Evolutionary conservation across 441 rosid species (phyloP), one percentile per base, ranked within the genome.

Genomic region (Pelargonium citronellum): DNA sequence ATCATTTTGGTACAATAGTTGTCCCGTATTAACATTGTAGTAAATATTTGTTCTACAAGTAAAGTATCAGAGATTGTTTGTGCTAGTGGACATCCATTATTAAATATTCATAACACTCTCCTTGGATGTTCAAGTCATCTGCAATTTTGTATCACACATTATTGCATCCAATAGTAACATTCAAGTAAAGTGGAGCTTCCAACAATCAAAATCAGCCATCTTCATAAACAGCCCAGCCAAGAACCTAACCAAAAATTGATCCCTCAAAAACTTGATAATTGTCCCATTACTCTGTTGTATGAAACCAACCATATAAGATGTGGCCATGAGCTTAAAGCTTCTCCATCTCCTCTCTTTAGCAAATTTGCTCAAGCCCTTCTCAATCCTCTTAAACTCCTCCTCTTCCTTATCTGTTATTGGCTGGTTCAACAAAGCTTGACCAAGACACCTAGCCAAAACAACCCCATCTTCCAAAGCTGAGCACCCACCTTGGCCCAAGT

Each of bases 341-440:
- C 95, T 89, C 95, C 95, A 91, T 79, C 87, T 87, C 74, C 95
- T 85, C 76, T 83, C 84, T 47, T 73, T 43, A 61, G 86, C 86
- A 27, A 80, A 87, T 13, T 74, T 87, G 8, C 78, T 74, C 80
- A 91, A 74, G 12, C 85, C 87, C 58, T 47, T 67, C 74, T 83
- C 84, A 30, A 87, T 81, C 79, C 79, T 73, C 73, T 70, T 65
- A 49, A 74, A 60, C 57, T 77, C 83, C 51, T 73, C 81, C 24
- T 47, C 73, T n/a, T 27, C 12, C 30, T 22, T 67, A 76, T 39
- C 73, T 53, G n/a, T 17, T 5, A 7, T 13, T 53, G 65, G 19
- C 24, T 63, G 53, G 3, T 69, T 60, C 37, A 10, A 43, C 16
- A 86, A 58, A 11, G 85, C 91, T 72, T 81, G 74, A 9, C 78